Evolutionary conservation across 352 stramenopile genomes (phyloP).

Genomic region (Phytophthora pluvialis): DNA sequence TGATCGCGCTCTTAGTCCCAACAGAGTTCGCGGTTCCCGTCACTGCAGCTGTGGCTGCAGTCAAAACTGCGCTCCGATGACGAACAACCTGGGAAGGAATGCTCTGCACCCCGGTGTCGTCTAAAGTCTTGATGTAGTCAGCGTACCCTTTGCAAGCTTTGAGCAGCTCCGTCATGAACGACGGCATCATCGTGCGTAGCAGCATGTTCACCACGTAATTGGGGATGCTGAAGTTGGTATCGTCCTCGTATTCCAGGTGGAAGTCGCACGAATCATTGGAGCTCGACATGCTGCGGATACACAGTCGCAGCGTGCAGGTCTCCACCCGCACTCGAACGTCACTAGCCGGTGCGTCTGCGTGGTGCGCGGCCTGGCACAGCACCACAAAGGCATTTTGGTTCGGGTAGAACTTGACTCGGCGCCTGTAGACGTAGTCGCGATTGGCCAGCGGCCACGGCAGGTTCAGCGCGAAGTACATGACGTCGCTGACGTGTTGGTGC

Average conservation of each 20-base stretch:
- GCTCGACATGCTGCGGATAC: constrained; percentile 56
- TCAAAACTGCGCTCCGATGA: constrained; percentile 21
- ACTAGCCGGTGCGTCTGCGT: constrained; percentile 49
- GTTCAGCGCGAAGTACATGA: constrained; percentile 67
- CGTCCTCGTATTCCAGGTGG: constrained; percentile 79
- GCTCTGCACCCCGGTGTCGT: constrained; percentile 41
- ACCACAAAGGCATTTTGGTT: constrained; percentile 69
- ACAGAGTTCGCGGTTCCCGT: constrained; percentile 15
- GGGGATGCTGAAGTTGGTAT: constrained; percentile 80
- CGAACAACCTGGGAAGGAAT: constrained; percentile 67
- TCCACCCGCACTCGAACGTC: constrained; percentile 65
- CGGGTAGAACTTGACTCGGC: constrained; percentile 62
- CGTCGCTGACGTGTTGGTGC: constrained; percentile 49
- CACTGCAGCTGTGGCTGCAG: constrained; percentile 17
- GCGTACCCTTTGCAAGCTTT: constrained; percentile 66
- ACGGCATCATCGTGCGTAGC: constrained; percentile 55
- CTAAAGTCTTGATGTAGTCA: constrained; percentile 49
- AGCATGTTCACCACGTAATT: constrained; percentile 73
- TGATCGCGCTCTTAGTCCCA: constrained; percentile 18
- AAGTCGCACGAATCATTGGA: constrained; percentile 70
- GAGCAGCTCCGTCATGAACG: constrained; percentile 70
- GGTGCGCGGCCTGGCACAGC: constrained; percentile 62
- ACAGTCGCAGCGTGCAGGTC: constrained; percentile 62
- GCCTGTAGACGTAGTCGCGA: constrained; percentile 84
- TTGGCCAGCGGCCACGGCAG: constrained; percentile 74